phyloP scores from a whole-genome alignment of 306 rosid genomes.

The Hippophae rhamnoides region DNA sequence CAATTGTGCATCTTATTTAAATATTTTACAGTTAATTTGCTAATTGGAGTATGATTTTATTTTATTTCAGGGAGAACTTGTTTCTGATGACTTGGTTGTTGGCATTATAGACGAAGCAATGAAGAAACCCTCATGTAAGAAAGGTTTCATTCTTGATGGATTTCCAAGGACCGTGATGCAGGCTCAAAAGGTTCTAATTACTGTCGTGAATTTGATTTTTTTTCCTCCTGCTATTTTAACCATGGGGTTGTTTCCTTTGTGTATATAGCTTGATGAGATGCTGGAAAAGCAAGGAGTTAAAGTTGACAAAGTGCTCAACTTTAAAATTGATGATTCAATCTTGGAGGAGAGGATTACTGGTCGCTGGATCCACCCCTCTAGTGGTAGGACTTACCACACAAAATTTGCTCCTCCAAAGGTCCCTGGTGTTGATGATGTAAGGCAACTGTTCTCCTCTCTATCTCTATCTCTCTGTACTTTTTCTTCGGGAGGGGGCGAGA shows the following conservation, averaged over 20 bases:
- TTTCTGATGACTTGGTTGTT: constrained; percentile 75
- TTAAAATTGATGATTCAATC: constrained; percentile 55
- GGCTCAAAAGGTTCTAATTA: constrained; percentile 55
- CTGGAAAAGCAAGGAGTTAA: constrained; percentile 51
- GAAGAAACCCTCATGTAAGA: constrained; percentile 65
- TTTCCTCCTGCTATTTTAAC: not conserved
- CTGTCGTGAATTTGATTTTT: not conserved
- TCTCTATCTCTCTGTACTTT: not conserved
- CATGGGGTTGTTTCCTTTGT: not conserved
- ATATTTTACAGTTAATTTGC: constrained; percentile 6
- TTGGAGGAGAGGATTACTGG: constrained; percentile 80
- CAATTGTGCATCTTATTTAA: not conserved
- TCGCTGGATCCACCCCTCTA: constrained; percentile 73
- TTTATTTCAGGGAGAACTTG: constrained; percentile 61
- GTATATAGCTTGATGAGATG: constrained; percentile 60
- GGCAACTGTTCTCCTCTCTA: not conserved
- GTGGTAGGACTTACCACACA: constrained; percentile 73
- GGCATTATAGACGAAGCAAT: constrained; percentile 74
- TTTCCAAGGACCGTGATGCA: constrained; percentile 76
- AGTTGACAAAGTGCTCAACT: constrained; percentile 68
- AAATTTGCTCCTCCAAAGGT: constrained; percentile 71
- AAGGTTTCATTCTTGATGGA: constrained; percentile 80
- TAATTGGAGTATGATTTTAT: not conserved
- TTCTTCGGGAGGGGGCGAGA: not conserved
- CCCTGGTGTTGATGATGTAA: constrained; percentile 29